Percentiles rank a stretch among this genome's conserved stretches.
phyloP scores from a whole-genome alignment of 2,329 filamentous ascomycete genomes.

The Penicillium freii region DNA sequence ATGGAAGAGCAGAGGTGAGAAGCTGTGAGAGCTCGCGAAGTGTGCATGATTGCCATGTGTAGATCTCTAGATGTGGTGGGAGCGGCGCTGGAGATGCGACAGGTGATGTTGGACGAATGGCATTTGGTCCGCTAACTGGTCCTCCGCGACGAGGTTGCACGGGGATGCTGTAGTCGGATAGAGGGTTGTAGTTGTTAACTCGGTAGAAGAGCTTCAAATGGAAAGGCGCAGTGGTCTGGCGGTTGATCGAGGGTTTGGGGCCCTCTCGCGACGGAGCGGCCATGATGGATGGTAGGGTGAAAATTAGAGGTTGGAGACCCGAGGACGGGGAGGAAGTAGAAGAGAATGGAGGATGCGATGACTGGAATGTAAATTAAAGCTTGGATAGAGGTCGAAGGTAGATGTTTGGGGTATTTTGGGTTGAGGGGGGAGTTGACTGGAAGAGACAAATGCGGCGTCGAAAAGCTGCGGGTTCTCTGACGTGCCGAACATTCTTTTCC shows the following conservation, averaged over 20 bases:
- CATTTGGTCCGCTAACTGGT: slow-evolving; percentile 42
- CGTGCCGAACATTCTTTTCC: slow-evolving; percentile 14
- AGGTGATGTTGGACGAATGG: slow-evolving; percentile 30
- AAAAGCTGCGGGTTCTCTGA: slow-evolving; percentile 15
- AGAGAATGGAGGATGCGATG: background rate
- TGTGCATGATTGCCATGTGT: slow-evolving; percentile 81
- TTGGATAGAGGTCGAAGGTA: background rate
- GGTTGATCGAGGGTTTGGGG: slow-evolving; percentile 55
- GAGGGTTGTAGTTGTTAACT: slow-evolving; percentile 65
- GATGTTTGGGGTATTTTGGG: background rate
- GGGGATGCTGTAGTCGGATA: slow-evolving; percentile 42
- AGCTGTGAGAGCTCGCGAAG: slow-evolving; percentile 77
- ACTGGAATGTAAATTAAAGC: background rate
- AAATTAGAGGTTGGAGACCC: background rate
- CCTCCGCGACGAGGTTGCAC: slow-evolving; percentile 24
- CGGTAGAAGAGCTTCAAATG: slow-evolving; percentile 83
- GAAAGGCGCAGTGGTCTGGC: slow-evolving; percentile 73
- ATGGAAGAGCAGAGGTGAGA: slow-evolving; percentile 66
- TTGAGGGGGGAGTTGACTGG: slow-evolving; percentile 7
- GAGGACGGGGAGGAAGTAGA: background rate
- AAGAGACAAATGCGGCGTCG: slow-evolving; percentile 16
- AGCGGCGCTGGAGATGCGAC: slow-evolving; percentile 60
- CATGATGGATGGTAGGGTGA: slow-evolving; percentile 11
- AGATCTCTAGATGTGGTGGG: slow-evolving; percentile 70
- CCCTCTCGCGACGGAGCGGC: slow-evolving; percentile 28